Conservation (phyloP, 2,329 filamentous ascomycete genomes). For the Dothistroma pini region DNA sequence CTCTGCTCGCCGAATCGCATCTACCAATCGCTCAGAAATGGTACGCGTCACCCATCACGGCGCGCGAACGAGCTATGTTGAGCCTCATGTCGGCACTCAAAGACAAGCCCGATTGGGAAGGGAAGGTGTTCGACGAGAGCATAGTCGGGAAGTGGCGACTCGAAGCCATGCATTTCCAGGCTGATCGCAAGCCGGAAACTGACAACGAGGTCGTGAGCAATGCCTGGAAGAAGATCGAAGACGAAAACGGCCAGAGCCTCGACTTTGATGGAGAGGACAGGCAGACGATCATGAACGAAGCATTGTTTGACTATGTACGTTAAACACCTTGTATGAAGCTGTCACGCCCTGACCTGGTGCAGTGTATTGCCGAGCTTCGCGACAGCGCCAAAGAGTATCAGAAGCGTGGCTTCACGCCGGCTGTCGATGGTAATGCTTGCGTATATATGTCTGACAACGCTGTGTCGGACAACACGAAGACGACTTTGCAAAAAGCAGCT, state of each 20-base stretch:
- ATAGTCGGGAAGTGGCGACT: constrained; percentile 24
- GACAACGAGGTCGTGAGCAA: not conserved
- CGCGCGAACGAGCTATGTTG: constrained; percentile 26
- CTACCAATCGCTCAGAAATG: constrained; percentile 17
- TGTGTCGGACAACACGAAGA: constrained; percentile 38
- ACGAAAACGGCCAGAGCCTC: not conserved
- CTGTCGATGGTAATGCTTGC: constrained; percentile 44
- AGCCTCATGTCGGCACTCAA: constrained; percentile 23
- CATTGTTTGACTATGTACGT: constrained; percentile 1
- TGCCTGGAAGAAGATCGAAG: not conserved
- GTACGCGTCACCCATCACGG: constrained; percentile 13
- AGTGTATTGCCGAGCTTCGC: constrained; percentile 35
- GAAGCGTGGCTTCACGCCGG: constrained; percentile 40
- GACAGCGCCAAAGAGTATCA: constrained; percentile 48
- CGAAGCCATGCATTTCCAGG: constrained; percentile 13
- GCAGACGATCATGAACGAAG: not conserved
- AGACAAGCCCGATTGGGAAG: constrained; percentile 30
- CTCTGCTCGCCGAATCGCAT: not conserved
- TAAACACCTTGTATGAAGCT: not conserved
- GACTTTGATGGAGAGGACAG: not conserved
- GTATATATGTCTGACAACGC: constrained; percentile 53
- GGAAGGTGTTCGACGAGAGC: constrained; percentile 27
- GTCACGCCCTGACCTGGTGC: not conserved
- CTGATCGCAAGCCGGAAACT: not conserved
- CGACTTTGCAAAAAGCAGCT: constrained; percentile 44